phyloP scores from a whole-genome alignment of 192 early-diverging fungal species.

The Gonapodya sp. region DNA sequence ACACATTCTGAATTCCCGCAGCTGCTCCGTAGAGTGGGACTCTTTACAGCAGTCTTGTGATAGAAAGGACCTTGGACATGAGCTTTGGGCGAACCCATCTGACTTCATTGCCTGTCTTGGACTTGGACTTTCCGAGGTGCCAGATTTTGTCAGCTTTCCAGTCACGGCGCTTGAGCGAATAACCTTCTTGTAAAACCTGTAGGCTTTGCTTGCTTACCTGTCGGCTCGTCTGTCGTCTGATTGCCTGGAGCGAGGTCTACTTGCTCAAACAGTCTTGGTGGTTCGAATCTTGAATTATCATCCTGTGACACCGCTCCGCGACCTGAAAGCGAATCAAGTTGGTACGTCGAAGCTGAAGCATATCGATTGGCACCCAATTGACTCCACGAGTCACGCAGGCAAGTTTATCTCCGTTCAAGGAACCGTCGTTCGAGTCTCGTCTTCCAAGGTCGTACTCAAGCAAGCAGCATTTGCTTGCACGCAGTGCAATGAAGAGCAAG shows the following conservation, averaged over 20 bases:
- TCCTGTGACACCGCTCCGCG: conserved; percentile 50
- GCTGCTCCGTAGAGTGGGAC: background rate
- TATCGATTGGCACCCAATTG: conserved; percentile 14
- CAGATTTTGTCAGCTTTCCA: background rate
- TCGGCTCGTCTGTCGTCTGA: too few species aligned
- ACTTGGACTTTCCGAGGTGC: background rate
- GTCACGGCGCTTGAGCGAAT: too few species aligned
- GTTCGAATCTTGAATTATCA: conserved; percentile 38
- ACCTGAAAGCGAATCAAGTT: conserved; percentile 63
- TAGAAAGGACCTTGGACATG: background rate
- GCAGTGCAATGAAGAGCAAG: conserved; percentile 42
- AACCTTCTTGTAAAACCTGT: too few species aligned
- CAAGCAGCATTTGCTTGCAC: conserved; percentile 56
- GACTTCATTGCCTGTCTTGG: background rate
- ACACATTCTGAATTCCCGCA: background rate
- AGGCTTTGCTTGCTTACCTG: too few species aligned
- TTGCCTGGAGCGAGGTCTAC: background rate
- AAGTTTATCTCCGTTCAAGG: conserved; percentile 61
- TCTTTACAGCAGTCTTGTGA: background rate
- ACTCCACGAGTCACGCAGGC: conserved; percentile 24
- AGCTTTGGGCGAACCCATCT: background rate
- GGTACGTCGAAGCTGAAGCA: conserved; percentile 31
- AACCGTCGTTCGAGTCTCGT: conserved; percentile 66
- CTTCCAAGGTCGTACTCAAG: conserved; percentile 55
- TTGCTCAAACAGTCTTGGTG: background rate